Evolutionary conservation across 164 flowering plant genomes (phyloP).

Genomic region (Umbellularia californica): DNA sequence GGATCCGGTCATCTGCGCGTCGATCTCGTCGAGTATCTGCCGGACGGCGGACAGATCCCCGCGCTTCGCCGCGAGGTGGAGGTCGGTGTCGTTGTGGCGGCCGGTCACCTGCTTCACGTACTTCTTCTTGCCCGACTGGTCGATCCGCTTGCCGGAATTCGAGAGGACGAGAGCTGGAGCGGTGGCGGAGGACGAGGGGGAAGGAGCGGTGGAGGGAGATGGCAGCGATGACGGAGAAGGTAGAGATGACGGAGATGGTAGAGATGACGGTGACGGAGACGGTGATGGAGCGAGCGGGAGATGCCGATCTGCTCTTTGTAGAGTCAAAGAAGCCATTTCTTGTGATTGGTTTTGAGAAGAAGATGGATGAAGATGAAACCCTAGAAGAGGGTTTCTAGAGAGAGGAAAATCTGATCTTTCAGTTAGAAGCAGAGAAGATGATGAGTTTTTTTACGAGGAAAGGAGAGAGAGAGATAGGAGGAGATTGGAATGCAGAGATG

Average conservation of each 20-base stretch:
- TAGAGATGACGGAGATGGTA: not conserved
- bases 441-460: no score
- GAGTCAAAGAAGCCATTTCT: not conserved
- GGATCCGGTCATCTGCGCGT: conserved; percentile 54
- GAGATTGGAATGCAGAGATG: no score
- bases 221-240: not conserved
- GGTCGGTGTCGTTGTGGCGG: conserved; percentile 76
- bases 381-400: not conserved
- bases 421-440: no score
- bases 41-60: conserved; percentile 59
- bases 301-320: not conserved
- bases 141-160: conserved; percentile 70
- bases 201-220: not conserved
- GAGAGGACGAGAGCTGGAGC: conserved; percentile 33
- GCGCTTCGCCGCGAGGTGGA: conserved; percentile 72
- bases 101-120: conserved; percentile 91
- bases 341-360: not conserved
- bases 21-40: conserved; percentile 60
- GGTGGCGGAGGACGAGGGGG: not conserved
- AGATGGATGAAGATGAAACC: not conserved
- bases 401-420: not conserved
- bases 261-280: not conserved
- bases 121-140: conserved; percentile 49
- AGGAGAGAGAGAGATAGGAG: no score
- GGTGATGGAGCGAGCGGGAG: not conserved